Evolutionary conservation across 441 rosid genomes (phyloP), one percentile per base, ranked within the genome.

Genomic region (Croton setiger): DNA sequence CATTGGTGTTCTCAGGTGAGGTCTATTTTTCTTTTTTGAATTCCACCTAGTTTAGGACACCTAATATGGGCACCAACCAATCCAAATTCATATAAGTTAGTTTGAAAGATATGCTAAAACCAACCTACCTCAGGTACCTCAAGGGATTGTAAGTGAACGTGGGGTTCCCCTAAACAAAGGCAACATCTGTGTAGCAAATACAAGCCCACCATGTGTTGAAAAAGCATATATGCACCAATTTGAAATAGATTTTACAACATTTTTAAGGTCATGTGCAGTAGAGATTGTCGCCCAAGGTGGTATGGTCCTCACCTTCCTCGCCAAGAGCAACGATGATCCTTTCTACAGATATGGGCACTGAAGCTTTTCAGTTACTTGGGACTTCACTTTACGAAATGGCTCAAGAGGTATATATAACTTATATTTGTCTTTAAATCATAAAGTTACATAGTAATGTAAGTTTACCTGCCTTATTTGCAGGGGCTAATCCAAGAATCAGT

Each of bases 1-100:
- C 75, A 74, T 10, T 71, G 78, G 78, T 61, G 69, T 20, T 77
- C 80, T 41, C 60, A 73, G 66, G 66, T 69, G 7, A 21, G 41
- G 0, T 2, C 31, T 17, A 7, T 47, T 11, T 27, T 27, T 27
- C 2, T 27, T 27, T 27, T n/a, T n/a, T n/a, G n/a, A n/a, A 27
- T 27, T 27, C 31, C 31, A 27, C 31, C 31, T 2, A 2, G 31
- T 27, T 27, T 27, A 27, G 1, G 2, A 0, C 31, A 27, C 31
- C 31, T 27, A 27, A 27, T 27, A 27, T 27, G 2, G 31, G 31
- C 2, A 1, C 31, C 2, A 2, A 27, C 31, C 2, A 27, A 27
- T 27, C 31, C 31, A 2, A 2, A 27, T 27, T 27, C 31, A 27
- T 27, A 27, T 27, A 27, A 0, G 31, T 27, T 27, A 27, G 31